These are phyloP conservation scores for Globisporangium polare DNA, from an alignment of 352 stramenopile genomes.

Conservation along the genomic window DNA sequence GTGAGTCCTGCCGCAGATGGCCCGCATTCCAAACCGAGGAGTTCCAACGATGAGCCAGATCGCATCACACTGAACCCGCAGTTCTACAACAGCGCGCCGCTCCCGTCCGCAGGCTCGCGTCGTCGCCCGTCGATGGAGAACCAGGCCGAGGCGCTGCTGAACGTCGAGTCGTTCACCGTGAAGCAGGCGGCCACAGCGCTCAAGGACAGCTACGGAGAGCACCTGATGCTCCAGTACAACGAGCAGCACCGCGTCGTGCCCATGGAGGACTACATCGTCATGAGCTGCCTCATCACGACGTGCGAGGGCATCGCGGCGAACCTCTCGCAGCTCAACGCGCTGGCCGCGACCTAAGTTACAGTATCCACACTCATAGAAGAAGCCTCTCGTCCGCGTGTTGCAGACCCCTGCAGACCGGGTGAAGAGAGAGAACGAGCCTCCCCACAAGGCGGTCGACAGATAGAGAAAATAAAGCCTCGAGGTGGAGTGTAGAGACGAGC, in stretches of 20 bases:
- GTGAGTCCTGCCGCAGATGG: not conserved
- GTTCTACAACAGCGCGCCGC: not conserved
- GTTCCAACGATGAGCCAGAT: not conserved
- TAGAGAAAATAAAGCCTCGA: no score
- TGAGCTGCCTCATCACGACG: slow-evolving; percentile 59
- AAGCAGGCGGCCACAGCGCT: slow-evolving; percentile 40
- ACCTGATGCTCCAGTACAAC: slow-evolving; percentile 32
- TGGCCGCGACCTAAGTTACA: slow-evolving; percentile 35
- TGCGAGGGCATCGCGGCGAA: slow-evolving; percentile 48
- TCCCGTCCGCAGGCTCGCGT: not conserved
- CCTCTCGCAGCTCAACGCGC: slow-evolving; percentile 44
- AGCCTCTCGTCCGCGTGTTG: not conserved
- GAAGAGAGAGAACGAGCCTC: no score
- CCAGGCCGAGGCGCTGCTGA: slow-evolving; percentile 28
- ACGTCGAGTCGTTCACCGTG: slow-evolving; percentile 42
- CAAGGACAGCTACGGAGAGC: slow-evolving; percentile 44
- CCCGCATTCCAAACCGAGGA: not conserved
- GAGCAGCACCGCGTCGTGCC: slow-evolving; percentile 26
- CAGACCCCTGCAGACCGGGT: no score
- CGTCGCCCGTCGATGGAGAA: slow-evolving; percentile 9
- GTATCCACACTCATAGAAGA: not conserved
- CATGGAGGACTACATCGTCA: slow-evolving; percentile 64
- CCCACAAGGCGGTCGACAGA: no score
- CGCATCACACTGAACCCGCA: not conserved
- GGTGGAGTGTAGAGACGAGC: no score